Conservation (phyloP, 192 early-diverging fungal genomes). For the Allomyces macrogynus region DNA sequence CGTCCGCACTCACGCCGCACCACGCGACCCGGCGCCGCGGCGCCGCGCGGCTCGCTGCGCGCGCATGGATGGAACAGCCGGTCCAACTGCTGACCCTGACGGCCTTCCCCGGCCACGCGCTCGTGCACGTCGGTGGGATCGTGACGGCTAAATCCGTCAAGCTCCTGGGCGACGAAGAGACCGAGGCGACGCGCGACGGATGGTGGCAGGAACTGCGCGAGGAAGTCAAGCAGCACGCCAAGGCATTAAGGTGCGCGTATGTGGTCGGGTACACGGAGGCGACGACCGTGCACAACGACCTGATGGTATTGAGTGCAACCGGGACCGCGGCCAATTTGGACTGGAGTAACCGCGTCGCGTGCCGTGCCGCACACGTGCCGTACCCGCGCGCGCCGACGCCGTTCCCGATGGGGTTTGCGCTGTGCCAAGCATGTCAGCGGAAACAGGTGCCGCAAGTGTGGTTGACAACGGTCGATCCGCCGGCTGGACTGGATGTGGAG, state of each 20-base stretch:
- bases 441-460: slow-evolving; percentile 57
- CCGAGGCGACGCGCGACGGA: slow-evolving; percentile 22
- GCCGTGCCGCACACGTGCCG: slow-evolving; percentile 43
- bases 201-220: slow-evolving; percentile 60
- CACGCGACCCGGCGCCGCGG: too few relatives aligned
- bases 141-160: slow-evolving; percentile 42
- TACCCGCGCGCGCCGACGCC: slow-evolving; percentile 38
- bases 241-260: slow-evolving; percentile 40
- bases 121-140: slow-evolving; percentile 33
- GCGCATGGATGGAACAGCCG: slow-evolving; percentile 1
- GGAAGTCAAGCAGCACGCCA: slow-evolving; percentile 56
- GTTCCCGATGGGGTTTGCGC: slow-evolving; percentile 45
- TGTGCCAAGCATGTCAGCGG: slow-evolving; percentile 45
- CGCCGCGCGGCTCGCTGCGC: too few relatives aligned
- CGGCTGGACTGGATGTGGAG: slow-evolving; percentile 42
- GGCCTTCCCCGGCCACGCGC: slow-evolving; percentile 23
- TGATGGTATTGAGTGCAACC: slow-evolving; percentile 37
- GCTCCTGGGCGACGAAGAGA: slow-evolving; percentile 21
- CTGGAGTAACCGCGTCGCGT: slow-evolving; percentile 7
- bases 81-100: slow-evolving; percentile 24
- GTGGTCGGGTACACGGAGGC: slow-evolving; percentile 55
- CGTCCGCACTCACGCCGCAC: too few relatives aligned
- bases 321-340: slow-evolving; percentile 54
- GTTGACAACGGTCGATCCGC: slow-evolving; percentile 51
- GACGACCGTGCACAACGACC: slow-evolving; percentile 39